Base-by-base conservation (phyloP, 495 filamentous ascomycete species). In the Penicillium bovifimosum region DNA sequence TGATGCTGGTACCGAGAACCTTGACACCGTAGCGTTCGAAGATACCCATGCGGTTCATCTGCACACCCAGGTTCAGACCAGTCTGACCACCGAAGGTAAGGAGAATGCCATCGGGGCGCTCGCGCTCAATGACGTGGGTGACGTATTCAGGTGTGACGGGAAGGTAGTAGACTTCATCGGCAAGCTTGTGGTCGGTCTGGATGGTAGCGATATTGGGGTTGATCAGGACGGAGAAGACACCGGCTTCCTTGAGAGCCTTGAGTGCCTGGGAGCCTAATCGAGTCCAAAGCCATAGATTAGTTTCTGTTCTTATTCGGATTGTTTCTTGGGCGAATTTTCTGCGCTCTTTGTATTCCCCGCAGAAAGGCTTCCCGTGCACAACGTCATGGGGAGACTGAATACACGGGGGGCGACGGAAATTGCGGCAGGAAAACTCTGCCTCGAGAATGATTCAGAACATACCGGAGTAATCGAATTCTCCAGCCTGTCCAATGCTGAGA, bases 141-240 rank as follows among this genome's bases (percentile, higher is more conserved):
- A 98, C 92, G 60, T 96, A 98, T 68, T 96, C 91, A 35, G 91
- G 88, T 24, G 91, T 98, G 41, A 98, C 93, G 9, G 92, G 92
- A 2, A 96, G 83, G 77, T 96, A 98, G 74, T 96, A 98, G 50
- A 98, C 89, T 71, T 96, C 93, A 61, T 98, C 92, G 9, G 92
- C 92, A 44, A 98, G 80, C 57, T 95, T 95, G 75, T 96, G 95
- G 20, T 95, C 92, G 32, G 92, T 98, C 71, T 98, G 92, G 62
- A 98, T 98, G 26, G 92, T 98, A 33, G 92, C 92, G 60, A 98
- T 98, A 69, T 98, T 98, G 41, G 92, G 93, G 71, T 98, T 98
- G 75, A 98, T 91, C 49, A 98, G 82, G 53, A 98, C 85, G 2
- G 93, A 96, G 59, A 89, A 85, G 54, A 98, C 91, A 53, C 88